Evolutionary conservation across 2,329 filamentous ascomycete species (phyloP).

Genomic region (Stylonectria norvegica): DNA sequence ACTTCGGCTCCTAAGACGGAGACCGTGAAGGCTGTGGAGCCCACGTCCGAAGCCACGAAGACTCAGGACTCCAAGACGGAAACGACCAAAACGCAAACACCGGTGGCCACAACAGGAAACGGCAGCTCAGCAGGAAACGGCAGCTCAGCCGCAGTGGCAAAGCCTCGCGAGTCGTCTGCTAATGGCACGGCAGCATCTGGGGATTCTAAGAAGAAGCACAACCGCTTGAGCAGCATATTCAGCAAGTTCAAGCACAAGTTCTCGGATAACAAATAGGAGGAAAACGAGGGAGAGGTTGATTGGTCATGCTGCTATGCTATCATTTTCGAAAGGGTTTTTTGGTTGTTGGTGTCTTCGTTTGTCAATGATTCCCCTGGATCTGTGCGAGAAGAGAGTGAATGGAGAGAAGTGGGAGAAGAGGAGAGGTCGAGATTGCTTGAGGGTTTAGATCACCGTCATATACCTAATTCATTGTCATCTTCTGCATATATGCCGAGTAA

Average conservation of each 20-base stretch:
- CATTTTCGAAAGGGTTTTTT: conserved; percentile 27
- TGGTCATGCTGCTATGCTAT: conserved; percentile 25
- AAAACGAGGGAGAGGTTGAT: conserved; percentile 15
- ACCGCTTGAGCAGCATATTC: conserved; percentile 61
- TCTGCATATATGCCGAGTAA: conserved; percentile 20
- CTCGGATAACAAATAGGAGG: conserved; percentile 31
- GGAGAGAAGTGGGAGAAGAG: conserved; percentile 4
- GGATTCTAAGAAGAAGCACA: conserved; percentile 64
- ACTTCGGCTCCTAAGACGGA: conserved; percentile 6
- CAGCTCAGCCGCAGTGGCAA: conserved; percentile 18
- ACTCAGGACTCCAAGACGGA: conserved; percentile 13
- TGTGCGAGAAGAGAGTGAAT: conserved; percentile 29
- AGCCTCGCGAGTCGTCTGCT: conserved; percentile 17
- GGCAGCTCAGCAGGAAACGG: conserved; percentile 21
- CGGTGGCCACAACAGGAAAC: conserved; percentile 15
- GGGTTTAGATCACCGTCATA: conserved; percentile 33
- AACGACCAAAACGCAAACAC: conserved; percentile 11
- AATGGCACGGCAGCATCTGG: conserved; percentile 25
- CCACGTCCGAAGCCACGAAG: conserved; percentile 13
- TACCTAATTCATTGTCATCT: conserved; percentile 35
- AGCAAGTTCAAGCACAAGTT: conserved; percentile 52
- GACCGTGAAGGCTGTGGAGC: conserved; percentile 8
- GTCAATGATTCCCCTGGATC: conserved; percentile 40
- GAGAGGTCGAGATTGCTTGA: conserved; percentile 4
- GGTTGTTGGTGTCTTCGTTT: conserved; percentile 36